Base-by-base conservation (phyloP, 176 grass and related monocot species). In the Elaeis guineensis region DNA sequence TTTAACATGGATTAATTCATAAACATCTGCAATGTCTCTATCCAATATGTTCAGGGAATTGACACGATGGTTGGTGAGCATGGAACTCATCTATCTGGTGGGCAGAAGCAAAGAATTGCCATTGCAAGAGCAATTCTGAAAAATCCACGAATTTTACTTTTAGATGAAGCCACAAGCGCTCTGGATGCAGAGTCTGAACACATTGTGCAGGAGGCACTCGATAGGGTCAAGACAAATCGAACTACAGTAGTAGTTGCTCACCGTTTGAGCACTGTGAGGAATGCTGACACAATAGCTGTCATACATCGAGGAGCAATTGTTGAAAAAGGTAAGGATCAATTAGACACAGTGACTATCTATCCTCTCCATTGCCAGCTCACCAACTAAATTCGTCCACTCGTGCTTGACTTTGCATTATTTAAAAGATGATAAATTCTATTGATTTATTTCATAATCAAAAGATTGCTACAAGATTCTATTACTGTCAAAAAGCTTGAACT, bases 51-150 rank as follows among this genome's bases (percentile, higher is more conserved):
- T 51, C 72, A 95, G 90, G 90, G 85, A 15, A 74, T 95, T 72
- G 90, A 95, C 28, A 85, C 90, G 23, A 63, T 78, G 18, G 90
- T 86, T 74, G 90, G 85, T 62, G 78, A 89, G 51, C 84, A 89
- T 65, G 90, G 90, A 58, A 86, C 85, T 51, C 90, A 89, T 21
- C 65, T 95, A 70, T 95, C 90, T 57, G 90, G 90, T 62, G 90
- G 90, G 30, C 90, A 95, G 71, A 95, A 95, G 76, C 90, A 95
- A 73, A 89, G 90, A 73, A 85, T 95, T 79, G 90, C 90, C 57
- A 95, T 95, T 5, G 90, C 90, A 22, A 89, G 90, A 73, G 90
- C 85, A 63, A 95, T 95, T 69, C 78, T 95, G 35, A 95, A 95
- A 80, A 75, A 95, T 73, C 90, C 90, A 51, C 85, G 90, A 53